Evolutionary conservation across 345 rosid species (phyloP).

Genomic region (Cardiospermum halicacabum): DNA sequence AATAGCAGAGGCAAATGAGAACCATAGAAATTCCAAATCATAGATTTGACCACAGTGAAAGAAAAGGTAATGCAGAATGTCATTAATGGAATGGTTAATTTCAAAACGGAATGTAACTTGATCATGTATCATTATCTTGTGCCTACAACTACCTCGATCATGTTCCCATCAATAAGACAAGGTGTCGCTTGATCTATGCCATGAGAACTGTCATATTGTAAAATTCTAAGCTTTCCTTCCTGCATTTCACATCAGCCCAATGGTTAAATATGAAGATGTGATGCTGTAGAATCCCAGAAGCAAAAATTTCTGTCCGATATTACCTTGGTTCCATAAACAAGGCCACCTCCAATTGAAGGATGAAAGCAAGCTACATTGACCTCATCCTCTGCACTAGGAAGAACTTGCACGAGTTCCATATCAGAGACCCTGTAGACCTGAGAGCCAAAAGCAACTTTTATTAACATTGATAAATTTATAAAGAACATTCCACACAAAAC

Average conservation of each 20-base stretch:
- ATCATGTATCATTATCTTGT: slow-evolving; percentile 8
- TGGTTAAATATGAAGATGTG: not conserved
- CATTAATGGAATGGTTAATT: not conserved
- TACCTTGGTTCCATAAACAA: slow-evolving; percentile 91
- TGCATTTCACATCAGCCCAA: slow-evolving; percentile 27
- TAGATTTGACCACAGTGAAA: not conserved
- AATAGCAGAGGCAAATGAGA: not conserved
- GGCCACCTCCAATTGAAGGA: slow-evolving; percentile 82
- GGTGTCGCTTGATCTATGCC: slow-evolving; percentile 24
- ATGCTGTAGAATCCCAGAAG: not conserved
- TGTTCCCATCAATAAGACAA: slow-evolving; percentile 33
- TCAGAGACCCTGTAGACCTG: slow-evolving; percentile 82
- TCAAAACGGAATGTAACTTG: not conserved
- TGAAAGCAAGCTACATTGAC: slow-evolving; percentile 89
- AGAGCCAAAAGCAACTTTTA: slow-evolving; percentile 9
- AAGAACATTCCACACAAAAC: not conserved
- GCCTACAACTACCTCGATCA: slow-evolving; percentile 31
- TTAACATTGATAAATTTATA: not conserved
- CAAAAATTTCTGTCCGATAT: not conserved
- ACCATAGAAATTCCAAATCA: not conserved
- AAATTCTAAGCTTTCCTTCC: slow-evolving; percentile 86
- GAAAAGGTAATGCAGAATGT: not conserved
- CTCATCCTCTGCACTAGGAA: slow-evolving; percentile 88
- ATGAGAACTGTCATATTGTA: slow-evolving; percentile 48
- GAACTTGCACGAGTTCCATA: slow-evolving; percentile 86